Percentiles rank a stretch among this genome's conserved stretches.
Conservation (phyloP, 192 early-diverging fungal species). For the Haplosporangium gracile region DNA sequence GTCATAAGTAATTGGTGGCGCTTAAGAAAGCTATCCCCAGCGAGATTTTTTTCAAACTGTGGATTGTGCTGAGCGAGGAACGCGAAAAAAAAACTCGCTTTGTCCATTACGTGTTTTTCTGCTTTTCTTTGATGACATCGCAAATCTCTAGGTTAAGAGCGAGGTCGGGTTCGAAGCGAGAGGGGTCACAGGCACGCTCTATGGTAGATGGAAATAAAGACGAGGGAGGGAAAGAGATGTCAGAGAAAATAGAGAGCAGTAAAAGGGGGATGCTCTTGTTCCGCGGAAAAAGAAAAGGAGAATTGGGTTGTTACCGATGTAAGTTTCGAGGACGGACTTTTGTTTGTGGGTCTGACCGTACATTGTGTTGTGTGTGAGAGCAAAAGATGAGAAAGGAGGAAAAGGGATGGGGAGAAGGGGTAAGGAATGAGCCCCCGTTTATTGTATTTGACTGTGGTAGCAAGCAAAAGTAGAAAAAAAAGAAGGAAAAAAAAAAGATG, state of each 20-base stretch:
- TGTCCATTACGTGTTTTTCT: slow-evolving; percentile 75
- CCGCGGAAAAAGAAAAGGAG: background rate
- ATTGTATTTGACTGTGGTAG: background rate
- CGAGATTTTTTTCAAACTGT: background rate
- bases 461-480: background rate
- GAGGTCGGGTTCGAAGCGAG: slow-evolving; percentile 81
- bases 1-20: slow-evolving; percentile 2
- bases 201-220: slow-evolving; percentile 14
- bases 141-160: slow-evolving; percentile 95
- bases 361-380: background rate
- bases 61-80: background rate
- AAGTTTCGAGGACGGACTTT: slow-evolving; percentile 49
- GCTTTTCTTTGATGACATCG: slow-evolving; percentile 93
- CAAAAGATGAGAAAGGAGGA: background rate
- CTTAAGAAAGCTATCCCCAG: background rate
- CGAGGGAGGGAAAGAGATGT: background rate
- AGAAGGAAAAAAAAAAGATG: background rate
- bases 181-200: slow-evolving; percentile 85
- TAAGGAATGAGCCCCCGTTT: background rate
- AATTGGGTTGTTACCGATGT: slow-evolving; percentile 31
- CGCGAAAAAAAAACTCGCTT: background rate
- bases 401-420: background rate
- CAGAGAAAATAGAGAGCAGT: background rate
- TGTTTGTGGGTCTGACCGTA: slow-evolving; percentile 23
- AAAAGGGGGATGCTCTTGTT: background rate